Percentiles rank a stretch among this genome's conserved stretches.
Conservation (phyloP, 345 rosid genomes). For the Heritiera littoralis region DNA sequence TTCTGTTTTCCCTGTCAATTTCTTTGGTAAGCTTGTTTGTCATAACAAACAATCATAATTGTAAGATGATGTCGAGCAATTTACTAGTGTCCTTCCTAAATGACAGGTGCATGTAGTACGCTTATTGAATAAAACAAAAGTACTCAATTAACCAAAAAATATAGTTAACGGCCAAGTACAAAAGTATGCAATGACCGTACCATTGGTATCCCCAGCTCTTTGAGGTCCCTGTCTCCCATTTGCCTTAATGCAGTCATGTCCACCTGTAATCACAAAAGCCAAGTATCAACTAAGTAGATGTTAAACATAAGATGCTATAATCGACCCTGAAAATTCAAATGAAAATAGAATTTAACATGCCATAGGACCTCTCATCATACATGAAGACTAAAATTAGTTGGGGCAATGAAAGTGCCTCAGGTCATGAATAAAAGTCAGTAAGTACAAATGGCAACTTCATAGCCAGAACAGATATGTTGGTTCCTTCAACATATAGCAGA, state of each 20-base stretch:
- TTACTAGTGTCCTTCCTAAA: not conserved
- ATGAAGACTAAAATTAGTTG: not conserved
- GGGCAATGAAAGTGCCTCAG: not conserved
- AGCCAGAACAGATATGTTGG: not conserved
- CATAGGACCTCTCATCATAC: not conserved
- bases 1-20: not conserved
- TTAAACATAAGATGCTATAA: not conserved
- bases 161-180: not conserved
- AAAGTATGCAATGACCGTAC: conserved; percentile 29
- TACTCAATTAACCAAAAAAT: not conserved
- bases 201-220: conserved; percentile 64
- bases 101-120: not conserved
- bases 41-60: not conserved
- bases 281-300: not conserved
- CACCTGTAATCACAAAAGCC: conserved; percentile 36
- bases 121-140: not conserved
- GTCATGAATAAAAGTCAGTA: not conserved
- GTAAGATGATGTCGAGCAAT: not conserved
- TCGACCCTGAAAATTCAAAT: not conserved
- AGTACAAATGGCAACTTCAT: not conserved
- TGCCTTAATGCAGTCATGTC: conserved; percentile 58
- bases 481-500: not conserved
- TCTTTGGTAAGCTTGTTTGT: not conserved
- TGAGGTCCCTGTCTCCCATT: conserved; percentile 55
- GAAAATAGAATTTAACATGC: not conserved